phyloP scores from a whole-genome alignment of 169 alveolate genomes.

The Plasmodium coatneyi region DNA sequence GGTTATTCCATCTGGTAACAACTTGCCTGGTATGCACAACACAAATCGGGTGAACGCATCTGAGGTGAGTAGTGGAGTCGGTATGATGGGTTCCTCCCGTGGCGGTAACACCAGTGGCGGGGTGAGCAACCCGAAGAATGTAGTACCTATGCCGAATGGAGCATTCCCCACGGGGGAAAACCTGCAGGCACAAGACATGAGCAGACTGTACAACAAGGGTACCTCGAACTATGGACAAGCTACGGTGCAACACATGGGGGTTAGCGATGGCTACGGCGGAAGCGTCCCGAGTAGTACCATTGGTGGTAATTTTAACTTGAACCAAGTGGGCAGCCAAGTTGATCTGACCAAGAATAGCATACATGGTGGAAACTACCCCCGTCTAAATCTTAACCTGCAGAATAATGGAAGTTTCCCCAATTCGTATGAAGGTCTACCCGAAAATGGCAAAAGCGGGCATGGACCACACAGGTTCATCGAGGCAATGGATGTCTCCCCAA shows the following conservation, averaged over 20 bases:
- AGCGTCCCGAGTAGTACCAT: neutral
- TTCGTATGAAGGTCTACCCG: conserved; percentile 7
- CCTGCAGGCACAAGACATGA: neutral
- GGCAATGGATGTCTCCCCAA: neutral
- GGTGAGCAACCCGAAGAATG: neutral
- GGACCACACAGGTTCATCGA: neutral
- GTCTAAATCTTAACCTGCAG: neutral
- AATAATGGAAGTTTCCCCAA: conserved; percentile 2
- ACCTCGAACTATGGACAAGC: neutral
- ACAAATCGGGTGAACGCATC: neutral
- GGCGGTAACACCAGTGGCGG: neutral
- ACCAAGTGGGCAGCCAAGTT: neutral
- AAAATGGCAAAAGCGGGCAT: conserved; percentile 10
- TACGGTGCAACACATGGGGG: neutral
- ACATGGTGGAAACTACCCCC: neutral
- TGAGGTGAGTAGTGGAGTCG: neutral
- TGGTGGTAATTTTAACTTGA: neutral
- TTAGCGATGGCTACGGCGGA: neutral
- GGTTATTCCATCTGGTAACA: conserved; percentile 9
- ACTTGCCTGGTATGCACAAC: neutral
- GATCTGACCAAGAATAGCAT: neutral
- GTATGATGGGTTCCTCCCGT: neutral
- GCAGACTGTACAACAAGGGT: neutral
- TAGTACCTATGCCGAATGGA: neutral
- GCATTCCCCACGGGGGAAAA: neutral